Evolutionary conservation across 768 basidiomycete genomes (phyloP).

Genomic region (Boletus sp.): DNA sequence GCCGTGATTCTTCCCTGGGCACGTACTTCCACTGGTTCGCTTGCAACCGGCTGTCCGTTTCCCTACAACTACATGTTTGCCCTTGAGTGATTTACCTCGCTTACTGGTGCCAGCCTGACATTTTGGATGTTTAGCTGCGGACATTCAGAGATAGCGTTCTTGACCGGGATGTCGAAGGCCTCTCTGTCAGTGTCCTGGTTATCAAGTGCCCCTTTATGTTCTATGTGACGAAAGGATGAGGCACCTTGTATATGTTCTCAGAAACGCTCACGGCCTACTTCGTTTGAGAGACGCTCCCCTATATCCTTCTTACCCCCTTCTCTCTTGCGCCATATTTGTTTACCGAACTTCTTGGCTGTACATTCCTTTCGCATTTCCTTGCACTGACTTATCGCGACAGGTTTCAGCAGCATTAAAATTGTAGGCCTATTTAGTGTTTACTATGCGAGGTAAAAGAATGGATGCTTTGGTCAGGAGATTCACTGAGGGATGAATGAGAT

Average conservation of each 20-base stretch:
- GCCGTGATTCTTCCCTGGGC: conserved; percentile 60
- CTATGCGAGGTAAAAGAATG: no score
- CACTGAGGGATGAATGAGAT: no score
- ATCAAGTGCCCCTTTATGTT: conserved; percentile 81
- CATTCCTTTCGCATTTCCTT: conserved; percentile 89
- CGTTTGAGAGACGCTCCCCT: conserved; percentile 88
- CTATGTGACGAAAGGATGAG: conserved; percentile 38
- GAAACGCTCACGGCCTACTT: conserved; percentile 48
- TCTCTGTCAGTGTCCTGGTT: conserved; percentile 52
- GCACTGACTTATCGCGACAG: no score
- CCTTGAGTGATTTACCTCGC: conserved; percentile 34
- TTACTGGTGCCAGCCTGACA: conserved; percentile 26
- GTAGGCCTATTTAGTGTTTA: no score
- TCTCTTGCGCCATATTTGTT: conserved; percentile 95
- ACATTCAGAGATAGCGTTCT: conserved; percentile 80
- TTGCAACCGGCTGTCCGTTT: conserved; percentile 10
- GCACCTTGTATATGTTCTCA: not conserved
- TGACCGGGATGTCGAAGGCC: conserved; percentile 86
- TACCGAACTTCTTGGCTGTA: conserved; percentile 97
- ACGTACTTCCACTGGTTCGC: conserved; percentile 40
- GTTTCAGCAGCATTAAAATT: no score
- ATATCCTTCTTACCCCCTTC: conserved; percentile 89
- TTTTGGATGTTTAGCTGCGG: conserved; percentile 54
- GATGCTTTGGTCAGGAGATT: no score
- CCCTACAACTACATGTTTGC: conserved; percentile 40